A percentile compares a stretch with the other conserved stretches of the same genome.
These are phyloP conservation scores for Paramecium biaurelia DNA, from an alignment of 73 alveolate genomes.

Conservation along the genomic window DNA sequence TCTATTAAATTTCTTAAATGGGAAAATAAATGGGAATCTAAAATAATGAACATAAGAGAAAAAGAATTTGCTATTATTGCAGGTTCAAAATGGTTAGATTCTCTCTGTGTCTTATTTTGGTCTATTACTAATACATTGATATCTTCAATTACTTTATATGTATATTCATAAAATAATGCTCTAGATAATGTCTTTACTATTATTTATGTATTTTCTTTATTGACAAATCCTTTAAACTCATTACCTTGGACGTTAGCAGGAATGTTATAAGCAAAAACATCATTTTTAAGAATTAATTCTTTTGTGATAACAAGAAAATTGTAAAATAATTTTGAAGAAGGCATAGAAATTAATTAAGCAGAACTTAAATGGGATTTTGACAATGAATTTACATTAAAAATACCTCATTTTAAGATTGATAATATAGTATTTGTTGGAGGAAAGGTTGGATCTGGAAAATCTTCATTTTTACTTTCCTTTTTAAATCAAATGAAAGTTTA, in stretches of 20 bases:
- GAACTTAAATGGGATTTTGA: constrained; percentile 15
- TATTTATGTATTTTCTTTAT: background rate
- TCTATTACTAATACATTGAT: constrained; percentile 15
- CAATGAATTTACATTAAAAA: background rate
- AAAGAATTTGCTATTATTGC: background rate
- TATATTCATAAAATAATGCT: background rate
- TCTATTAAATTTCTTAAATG: background rate
- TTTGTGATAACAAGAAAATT: background rate
- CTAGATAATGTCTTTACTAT: background rate
- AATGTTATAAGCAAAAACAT: constrained; percentile 24
- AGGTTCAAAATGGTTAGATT: background rate
- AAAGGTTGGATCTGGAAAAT: constrained; percentile 42
- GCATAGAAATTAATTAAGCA: background rate
- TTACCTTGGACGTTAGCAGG: constrained; percentile 15
- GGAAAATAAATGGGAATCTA: background rate
- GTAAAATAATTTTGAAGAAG: background rate
- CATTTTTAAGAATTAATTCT: background rate
- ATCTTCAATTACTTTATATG: background rate
- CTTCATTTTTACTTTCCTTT: constrained; percentile 32
- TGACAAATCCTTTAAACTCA: constrained; percentile 12
- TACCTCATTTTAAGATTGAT: background rate
- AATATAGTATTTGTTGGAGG: background rate
- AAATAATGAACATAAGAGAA: background rate
- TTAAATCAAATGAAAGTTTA: constrained; percentile 23
- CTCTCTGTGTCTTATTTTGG: constrained; percentile 29